Base-by-base conservation (phyloP, 1,284 basidiomycete species). In the Microbotryum violaceum region DNA sequence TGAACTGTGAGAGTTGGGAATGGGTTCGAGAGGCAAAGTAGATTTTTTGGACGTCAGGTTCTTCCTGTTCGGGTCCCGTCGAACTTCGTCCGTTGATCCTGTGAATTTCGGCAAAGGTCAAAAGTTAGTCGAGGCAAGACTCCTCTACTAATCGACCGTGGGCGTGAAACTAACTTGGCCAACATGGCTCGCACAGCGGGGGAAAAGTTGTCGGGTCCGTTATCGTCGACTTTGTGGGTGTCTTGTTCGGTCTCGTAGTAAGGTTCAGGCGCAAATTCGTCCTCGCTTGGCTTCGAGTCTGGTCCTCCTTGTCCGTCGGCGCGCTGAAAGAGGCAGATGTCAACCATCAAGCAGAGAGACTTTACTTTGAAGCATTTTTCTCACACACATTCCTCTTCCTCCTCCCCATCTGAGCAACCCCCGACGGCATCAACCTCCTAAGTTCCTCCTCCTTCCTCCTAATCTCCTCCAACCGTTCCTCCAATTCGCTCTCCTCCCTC, bases 11-110 rank as follows among this genome's bases (percentile, higher is more conserved):
- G 3, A 98, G 82, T 73, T 98, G 94, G 3, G 90, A 91, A 75
- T 98, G 94, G 0, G 94, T 98, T 33, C 96, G 82, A 0, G 93
- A 97, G 0, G 91, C 88, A 74, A 93, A 97, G 74, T 87, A 93
- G 59, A 98, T 85, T 80, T 78, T 78, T 14, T 74, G 73, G 0
- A 74, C 69, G 60, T 78, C 77, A 2, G 70, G 65, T 46, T 60
- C 68, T 7, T 77, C 74, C 25, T 75, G 75, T 1, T 58, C 53
- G 49, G 18, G 44, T 29, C 54, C 59, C 49, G 25, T 55, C 50
- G 42, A 56, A 16, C 37, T 14, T 42, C 37, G 37, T 42, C 37
- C 37, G 37, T 18, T 42, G 3, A 60, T 50, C 10, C 49, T 54
- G 45, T 10, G 12, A 16, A 10, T 29, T 31, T 31, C 42, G 61